Evolutionary conservation across 768 basidiomycete species (phyloP).

Genomic region (Leccinum broughii): DNA sequence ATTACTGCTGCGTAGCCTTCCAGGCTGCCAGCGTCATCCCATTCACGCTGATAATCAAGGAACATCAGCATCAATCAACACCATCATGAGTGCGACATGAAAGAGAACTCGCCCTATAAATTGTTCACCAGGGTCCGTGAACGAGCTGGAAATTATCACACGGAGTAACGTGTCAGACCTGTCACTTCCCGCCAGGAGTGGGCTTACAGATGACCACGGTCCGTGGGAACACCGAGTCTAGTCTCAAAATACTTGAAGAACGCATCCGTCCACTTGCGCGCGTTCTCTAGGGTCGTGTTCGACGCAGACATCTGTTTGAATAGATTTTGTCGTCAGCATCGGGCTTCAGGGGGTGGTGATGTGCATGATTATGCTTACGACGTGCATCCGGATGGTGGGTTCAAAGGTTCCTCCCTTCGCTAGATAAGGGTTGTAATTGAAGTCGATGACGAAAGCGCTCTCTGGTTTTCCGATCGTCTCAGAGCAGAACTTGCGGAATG

Average conservation of each 20-base stretch:
- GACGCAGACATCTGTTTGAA: conserved; percentile 50
- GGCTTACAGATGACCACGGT: conserved; percentile 59
- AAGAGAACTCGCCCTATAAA: conserved; percentile 3
- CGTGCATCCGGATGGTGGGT: conserved; percentile 53
- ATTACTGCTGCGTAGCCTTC: neutral
- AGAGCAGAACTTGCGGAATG: conserved; percentile 38
- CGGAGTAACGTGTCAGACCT: neutral
- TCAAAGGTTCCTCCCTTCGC: conserved; percentile 60
- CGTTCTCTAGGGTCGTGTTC: conserved; percentile 48
- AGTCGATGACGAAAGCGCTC: conserved; percentile 48
- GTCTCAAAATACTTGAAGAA: conserved; percentile 54
- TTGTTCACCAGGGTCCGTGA: conserved; percentile 8
- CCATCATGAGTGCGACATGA: neutral
- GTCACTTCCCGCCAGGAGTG: neutral
- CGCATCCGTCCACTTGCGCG: conserved; percentile 53
- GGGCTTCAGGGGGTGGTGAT: neutral
- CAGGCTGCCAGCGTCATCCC: conserved; percentile 5
- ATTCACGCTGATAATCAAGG: neutral
- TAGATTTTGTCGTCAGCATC: neutral
- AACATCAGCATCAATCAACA: neutral
- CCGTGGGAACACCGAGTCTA: conserved; percentile 46
- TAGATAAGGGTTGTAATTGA: conserved; percentile 55
- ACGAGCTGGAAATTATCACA: neutral
- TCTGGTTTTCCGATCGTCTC: conserved; percentile 53
- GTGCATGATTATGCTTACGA: neutral